phyloP scores from a whole-genome alignment of 495 filamentous ascomycete species.

The Trichodelitschia bisporula region DNA sequence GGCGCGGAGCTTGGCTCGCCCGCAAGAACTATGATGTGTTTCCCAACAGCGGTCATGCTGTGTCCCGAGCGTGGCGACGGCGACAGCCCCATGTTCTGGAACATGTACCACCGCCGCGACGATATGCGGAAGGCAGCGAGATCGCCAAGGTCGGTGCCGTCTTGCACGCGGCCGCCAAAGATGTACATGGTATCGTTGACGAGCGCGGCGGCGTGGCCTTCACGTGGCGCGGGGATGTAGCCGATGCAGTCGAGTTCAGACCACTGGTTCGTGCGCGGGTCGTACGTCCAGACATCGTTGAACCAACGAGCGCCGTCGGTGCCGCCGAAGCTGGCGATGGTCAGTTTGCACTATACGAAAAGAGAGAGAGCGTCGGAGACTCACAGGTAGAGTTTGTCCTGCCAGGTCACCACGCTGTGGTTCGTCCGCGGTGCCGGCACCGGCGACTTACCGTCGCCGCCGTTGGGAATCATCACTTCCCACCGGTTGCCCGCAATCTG shows the following conservation, averaged over 20 bases:
- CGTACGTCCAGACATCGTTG: conserved; percentile 95
- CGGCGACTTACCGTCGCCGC: conserved; percentile 37
- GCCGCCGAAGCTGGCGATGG: conserved; percentile 53
- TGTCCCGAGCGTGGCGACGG: conserved; percentile 87
- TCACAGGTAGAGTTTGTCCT: conserved; percentile 85
- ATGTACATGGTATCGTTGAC: conserved; percentile 98
- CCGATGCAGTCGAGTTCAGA: conserved; percentile 81
- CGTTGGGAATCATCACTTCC: conserved; percentile 69
- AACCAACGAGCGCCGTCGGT: conserved; percentile 92
- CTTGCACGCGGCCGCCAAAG: conserved; percentile 89
- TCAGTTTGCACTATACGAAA: conserved; percentile 3
- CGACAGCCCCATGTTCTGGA: conserved; percentile 97
- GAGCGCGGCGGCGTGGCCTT: conserved; percentile 83
- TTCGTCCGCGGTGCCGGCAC: conserved; percentile 83
- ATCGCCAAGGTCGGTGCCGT: conserved; percentile 78
- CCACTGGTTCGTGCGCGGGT: conserved; percentile 64
- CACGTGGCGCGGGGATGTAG: conserved; percentile 77
- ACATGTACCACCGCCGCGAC: conserved; percentile 88
- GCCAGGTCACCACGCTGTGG: conserved; percentile 75
- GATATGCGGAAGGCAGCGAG: conserved; percentile 86
- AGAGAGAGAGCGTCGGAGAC: conserved; percentile 8
- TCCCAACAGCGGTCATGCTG: conserved; percentile 86
- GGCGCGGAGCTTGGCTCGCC: conserved; percentile 82
- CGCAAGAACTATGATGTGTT: conserved; percentile 74
- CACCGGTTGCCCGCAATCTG: conserved; percentile 74